Evolutionary conservation across 1,284 basidiomycete species (phyloP), one percentile per base, ranked within the genome.

Genomic region (Macrocystidia cucumis): DNA sequence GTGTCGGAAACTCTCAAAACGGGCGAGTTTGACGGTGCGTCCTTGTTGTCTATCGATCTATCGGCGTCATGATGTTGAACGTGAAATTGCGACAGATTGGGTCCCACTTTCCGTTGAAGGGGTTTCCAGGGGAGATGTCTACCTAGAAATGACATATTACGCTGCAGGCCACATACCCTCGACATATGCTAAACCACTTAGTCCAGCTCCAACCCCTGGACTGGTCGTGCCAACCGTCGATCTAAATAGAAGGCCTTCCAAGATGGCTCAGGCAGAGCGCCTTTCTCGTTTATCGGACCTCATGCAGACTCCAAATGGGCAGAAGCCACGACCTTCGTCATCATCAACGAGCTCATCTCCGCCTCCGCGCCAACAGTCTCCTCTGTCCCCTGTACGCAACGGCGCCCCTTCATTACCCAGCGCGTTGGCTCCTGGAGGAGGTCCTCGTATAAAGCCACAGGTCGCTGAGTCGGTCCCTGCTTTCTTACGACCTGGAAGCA

Each of bases 71-170:
- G 13, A 29, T 30, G 21, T 41, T 13, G 31, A 11, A 23, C 35
- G 18, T 32, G 12, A 9, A 14, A 23, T 24, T 34, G 14, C 32
- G 17, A 26, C 39, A 86, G 82, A 87, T 45, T 87, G 83, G 82
- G 64, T 86, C 0, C 57, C 60, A 32, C 62, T 87, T 13, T 61
- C 70, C 36, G 57, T 68, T 7, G 66, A 74, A 27, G 73, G 72
- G 3, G 63, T 65, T 7, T 56, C 67, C 26, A 69, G 80, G 25
- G 82, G 82, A 5, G 78, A 86, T 21, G 41, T 85, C n/a, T 86
- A 82, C 50, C 65, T 86, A 20, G 82, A 86, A 50, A 84, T 86
- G 75, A 86, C 82, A 1, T 87, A 72, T 57, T 86, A 71, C 50
- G 64, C 81, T 3, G 71, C 77, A 35, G 64, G 66, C 2, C 74